These are phyloP conservation scores for Zygoascus meyerae DNA, from an alignment of 1,139 yeast genomes.

Conservation along the genomic window DNA sequence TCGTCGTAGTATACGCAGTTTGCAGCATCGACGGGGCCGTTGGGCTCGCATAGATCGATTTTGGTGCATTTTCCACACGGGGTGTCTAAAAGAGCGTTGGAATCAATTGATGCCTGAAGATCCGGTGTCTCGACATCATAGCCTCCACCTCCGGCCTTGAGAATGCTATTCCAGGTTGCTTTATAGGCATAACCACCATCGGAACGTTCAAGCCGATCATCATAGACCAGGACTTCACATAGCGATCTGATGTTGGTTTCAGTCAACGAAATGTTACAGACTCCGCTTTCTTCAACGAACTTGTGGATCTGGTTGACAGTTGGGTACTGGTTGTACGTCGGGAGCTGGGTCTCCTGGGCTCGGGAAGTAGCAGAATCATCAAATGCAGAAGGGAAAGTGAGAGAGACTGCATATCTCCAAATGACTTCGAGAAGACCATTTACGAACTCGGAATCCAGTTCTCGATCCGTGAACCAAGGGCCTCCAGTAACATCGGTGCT, in stretches of 20 bases:
- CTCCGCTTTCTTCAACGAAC: constrained; percentile 67
- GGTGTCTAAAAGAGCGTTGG: constrained; percentile 31
- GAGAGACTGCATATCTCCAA: constrained; percentile 78
- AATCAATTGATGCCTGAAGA: constrained; percentile 5
- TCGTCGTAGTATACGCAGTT: constrained; percentile 34
- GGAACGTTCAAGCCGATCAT: constrained; percentile 72
- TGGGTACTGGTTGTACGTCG: constrained; percentile 59
- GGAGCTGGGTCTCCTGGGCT: constrained; percentile 41
- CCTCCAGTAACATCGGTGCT: constrained; percentile 97
- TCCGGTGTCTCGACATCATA: constrained; percentile 1
- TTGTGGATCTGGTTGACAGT: constrained; percentile 65
- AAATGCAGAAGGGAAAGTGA: constrained; percentile 71
- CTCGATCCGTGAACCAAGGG: constrained; percentile 98
- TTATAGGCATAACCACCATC: constrained; percentile 39
- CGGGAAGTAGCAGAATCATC: constrained; percentile 17
- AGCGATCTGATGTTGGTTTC: constrained; percentile 69
- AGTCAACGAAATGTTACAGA: constrained; percentile 76
- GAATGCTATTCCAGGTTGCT: constrained; percentile 53
- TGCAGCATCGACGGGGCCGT: constrained; percentile 33
- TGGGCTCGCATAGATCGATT: constrained; percentile 27
- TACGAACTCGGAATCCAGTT: constrained; percentile 88
- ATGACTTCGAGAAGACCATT: constrained; percentile 76
- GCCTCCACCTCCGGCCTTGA: constrained; percentile 38
- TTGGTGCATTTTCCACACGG: constrained; percentile 36
- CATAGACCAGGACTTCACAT: constrained; percentile 83